These are phyloP conservation scores for Boletus smithii DNA, from an alignment of 1,284 basidiomycete genomes.

Conservation along the genomic window DNA sequence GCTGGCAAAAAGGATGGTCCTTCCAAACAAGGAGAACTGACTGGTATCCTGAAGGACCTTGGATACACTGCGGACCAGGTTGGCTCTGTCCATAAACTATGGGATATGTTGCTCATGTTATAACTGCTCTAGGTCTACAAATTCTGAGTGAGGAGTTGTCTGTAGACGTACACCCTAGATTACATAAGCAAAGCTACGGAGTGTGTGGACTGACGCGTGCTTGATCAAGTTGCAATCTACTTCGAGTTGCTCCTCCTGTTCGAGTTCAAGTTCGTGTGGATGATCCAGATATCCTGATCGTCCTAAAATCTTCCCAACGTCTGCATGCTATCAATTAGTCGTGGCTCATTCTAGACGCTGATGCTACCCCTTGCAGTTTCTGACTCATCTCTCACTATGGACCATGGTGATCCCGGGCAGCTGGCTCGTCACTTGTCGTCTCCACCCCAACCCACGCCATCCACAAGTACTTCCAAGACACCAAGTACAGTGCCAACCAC, in stretches of 20 bases:
- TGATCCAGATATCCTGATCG: slow-evolving; percentile 23
- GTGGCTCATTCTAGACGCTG: slow-evolving; percentile 2
- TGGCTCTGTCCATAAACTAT: slow-evolving; percentile 10
- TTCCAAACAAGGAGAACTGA: slow-evolving; percentile 77
- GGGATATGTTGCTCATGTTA: slow-evolving; percentile 7
- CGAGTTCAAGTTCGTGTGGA: slow-evolving; percentile 8
- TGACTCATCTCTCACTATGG: slow-evolving; percentile 20
- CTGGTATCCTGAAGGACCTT: slow-evolving; percentile 81
- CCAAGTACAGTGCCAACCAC: slow-evolving; percentile 26
- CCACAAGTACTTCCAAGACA: slow-evolving; percentile 17
- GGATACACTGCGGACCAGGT: slow-evolving; percentile 85
- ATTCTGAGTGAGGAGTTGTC: slow-evolving; percentile 37
- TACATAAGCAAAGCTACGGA: slow-evolving; percentile 28
- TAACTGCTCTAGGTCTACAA: slow-evolving; percentile 55
- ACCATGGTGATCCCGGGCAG: slow-evolving; percentile 23
- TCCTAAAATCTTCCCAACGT: slow-evolving; percentile 2
- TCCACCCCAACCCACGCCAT: slow-evolving; percentile 19
- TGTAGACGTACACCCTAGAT: slow-evolving; percentile 16
- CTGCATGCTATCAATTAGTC: slow-evolving; percentile 1
- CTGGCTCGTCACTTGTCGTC: slow-evolving; percentile 23
- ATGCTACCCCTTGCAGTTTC: slow-evolving; percentile 8
- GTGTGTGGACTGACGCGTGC: slow-evolving; percentile 32
- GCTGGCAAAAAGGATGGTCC: slow-evolving; percentile 76
- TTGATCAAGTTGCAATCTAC: slow-evolving; percentile 20
- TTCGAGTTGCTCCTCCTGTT: slow-evolving; percentile 3